phyloP scores from a whole-genome alignment of 2,329 filamentous ascomycete genomes.

The Tolypocladium pustulatum region DNA sequence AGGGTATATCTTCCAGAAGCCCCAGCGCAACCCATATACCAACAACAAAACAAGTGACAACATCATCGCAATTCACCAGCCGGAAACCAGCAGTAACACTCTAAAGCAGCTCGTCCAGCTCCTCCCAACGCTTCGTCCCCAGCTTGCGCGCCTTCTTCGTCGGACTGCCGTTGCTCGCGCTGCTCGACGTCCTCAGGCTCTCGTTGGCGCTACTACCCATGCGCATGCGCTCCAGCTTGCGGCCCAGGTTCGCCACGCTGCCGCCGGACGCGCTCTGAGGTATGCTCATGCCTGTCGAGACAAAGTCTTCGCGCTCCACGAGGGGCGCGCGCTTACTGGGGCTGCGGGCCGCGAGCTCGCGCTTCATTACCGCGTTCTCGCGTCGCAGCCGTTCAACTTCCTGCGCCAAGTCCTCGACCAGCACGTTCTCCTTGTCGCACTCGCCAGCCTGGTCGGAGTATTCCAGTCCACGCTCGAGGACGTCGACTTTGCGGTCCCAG shows the following conservation, averaged over 20 bases:
- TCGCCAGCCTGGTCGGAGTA: constrained; percentile 37
- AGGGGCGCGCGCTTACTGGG: constrained; percentile 50
- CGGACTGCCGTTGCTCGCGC: constrained; percentile 29
- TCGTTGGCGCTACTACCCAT: constrained; percentile 28
- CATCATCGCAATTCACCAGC: neutral
- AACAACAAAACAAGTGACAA: neutral
- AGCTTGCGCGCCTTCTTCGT: constrained; percentile 42
- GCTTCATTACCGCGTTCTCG: constrained; percentile 53
- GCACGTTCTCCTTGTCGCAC: constrained; percentile 50
- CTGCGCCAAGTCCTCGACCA: constrained; percentile 53
- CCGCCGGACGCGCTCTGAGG: constrained; percentile 8
- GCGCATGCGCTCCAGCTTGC: constrained; percentile 39
- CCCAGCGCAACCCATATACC: neutral
- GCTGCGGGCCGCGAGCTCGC: constrained; percentile 53
- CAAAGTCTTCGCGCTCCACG: constrained; percentile 40
- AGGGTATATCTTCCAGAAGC: neutral
- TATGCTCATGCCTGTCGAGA: constrained; percentile 4
- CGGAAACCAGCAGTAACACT: neutral
- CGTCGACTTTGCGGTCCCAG: constrained; percentile 75
- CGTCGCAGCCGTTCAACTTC: constrained; percentile 61
- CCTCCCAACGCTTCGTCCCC: constrained; percentile 37
- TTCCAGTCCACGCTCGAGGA: constrained; percentile 41
- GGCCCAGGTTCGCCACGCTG: constrained; percentile 28
- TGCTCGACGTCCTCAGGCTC: constrained; percentile 13
- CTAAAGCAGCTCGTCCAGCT: constrained; percentile 18